A percentile compares a stretch with the other conserved stretches of the same genome.
Conservation (phyloP, 306 rosid genomes). For the Cercis canadensis region DNA sequence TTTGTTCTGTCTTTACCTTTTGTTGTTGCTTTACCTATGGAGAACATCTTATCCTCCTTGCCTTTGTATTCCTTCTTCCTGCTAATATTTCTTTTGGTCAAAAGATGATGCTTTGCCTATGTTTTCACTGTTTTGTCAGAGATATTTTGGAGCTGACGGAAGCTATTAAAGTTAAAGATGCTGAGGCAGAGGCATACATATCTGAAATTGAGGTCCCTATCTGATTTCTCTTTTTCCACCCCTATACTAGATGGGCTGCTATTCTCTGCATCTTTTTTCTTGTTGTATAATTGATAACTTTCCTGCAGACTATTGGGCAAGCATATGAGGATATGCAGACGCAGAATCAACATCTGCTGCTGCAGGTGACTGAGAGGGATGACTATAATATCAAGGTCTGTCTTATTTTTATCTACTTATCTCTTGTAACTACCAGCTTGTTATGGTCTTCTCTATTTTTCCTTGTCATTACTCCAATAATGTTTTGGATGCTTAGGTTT, state of each 20-base stretch:
- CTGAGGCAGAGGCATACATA: constrained; percentile 87
- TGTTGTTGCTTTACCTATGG: no score
- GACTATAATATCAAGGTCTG: constrained; percentile 91
- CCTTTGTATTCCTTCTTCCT: no score
- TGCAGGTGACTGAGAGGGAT: constrained; percentile 93
- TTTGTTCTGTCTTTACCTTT: no score
- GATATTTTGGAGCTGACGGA: constrained; percentile 78
- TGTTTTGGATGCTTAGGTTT: constrained; percentile 25
- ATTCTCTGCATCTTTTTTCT: constrained; percentile 7
- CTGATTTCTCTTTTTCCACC: constrained; percentile 8
- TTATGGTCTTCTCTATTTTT: constrained; percentile 19
- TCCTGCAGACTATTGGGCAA: constrained; percentile 90
- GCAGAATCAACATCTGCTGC: constrained; percentile 87
- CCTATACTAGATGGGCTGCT: constrained; percentile 6
- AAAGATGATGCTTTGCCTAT: constrained; percentile 12
- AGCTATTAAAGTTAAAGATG: constrained; percentile 84
- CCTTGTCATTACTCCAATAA: constrained; percentile 21
- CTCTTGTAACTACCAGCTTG: constrained; percentile 17
- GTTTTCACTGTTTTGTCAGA: constrained; percentile 51
- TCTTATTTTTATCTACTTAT: constrained; percentile 23
- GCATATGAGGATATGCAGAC: constrained; percentile 99
- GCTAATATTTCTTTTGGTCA: no score
- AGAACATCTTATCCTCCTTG: no score
- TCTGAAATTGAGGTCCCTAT: constrained; percentile 90
- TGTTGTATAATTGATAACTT: constrained; percentile 28